phyloP scores from a whole-genome alignment of 2,329 filamentous ascomycete species.

The Sphaerostilbella broomeana region DNA sequence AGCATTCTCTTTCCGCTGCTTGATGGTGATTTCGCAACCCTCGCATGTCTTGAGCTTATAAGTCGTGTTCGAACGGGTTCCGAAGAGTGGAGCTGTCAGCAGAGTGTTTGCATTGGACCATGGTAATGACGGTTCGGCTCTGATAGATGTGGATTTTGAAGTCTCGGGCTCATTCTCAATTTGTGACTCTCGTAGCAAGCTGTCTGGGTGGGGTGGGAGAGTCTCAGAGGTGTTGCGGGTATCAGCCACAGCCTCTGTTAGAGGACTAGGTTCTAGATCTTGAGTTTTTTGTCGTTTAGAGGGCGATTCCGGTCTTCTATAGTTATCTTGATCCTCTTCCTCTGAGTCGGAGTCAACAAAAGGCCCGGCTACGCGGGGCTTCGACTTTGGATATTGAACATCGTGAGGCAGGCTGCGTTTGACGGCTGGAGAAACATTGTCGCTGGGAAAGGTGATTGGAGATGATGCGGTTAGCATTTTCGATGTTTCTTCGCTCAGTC shows the following conservation, averaged over 20 bases:
- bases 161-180: not conserved
- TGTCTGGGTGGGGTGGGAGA: not conserved
- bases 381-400: conserved; percentile 28
- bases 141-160: not conserved
- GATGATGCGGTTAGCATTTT: conserved; percentile 56
- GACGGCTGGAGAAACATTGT: conserved; percentile 33
- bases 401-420: conserved; percentile 33
- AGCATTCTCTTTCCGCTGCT: conserved; percentile 42
- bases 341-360: conserved; percentile 34
- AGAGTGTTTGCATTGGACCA: conserved; percentile 20
- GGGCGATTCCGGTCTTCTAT: conserved; percentile 14
- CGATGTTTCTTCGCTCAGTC: not conserved
- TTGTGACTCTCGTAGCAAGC: not conserved
- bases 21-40: conserved; percentile 51
- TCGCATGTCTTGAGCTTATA: conserved; percentile 48
- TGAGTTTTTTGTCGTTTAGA: conserved; percentile 29
- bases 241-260: not conserved
- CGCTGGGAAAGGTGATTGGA: conserved; percentile 48
- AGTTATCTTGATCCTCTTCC: conserved; percentile 17
- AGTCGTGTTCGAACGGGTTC: conserved; percentile 20
- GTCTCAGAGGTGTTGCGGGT: conserved; percentile 8
- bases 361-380: conserved; percentile 30
- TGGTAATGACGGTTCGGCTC: conserved; percentile 1
- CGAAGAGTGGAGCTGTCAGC: conserved; percentile 24
- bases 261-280: conserved; percentile 14